A percentile compares a stretch with the other conserved stretches of the same genome.
Evolutionary conservation across 352 stramenopile species (phyloP).

Genomic region (Phytophthora ohioensis): DNA sequence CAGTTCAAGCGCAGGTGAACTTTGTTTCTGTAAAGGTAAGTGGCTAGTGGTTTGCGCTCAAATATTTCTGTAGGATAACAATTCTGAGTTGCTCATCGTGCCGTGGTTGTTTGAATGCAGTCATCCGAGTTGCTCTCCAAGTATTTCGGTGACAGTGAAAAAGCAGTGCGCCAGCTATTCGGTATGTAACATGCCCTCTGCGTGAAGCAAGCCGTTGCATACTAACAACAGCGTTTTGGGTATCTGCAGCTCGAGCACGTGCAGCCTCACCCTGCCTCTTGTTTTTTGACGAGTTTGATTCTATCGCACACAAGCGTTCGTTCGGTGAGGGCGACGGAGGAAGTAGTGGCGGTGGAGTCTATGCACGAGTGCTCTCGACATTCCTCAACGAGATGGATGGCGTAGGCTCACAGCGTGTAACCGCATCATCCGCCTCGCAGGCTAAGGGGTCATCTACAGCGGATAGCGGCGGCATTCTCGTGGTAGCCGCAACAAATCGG

Average conservation of each 20-base stretch:
- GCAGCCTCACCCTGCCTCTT: conserved; percentile 77
- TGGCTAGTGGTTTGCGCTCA: neutral
- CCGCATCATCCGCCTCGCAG: conserved; percentile 27
- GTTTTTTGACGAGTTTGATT: conserved; percentile 90
- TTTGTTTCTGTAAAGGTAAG: conserved; percentile 86
- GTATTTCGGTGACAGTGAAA: conserved; percentile 90
- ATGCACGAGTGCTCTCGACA: conserved; percentile 82
- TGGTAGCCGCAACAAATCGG: conserved; percentile 82
- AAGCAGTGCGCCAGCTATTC: conserved; percentile 82
- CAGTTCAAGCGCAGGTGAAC: conserved; percentile 70
- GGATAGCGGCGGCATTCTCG: conserved; percentile 56
- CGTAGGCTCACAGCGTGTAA: conserved; percentile 50
- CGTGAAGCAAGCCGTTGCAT: neutral
- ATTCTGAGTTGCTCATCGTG: conserved; percentile 1
- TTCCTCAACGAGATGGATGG: conserved; percentile 91
- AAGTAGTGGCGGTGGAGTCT: conserved; percentile 62
- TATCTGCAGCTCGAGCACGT: conserved; percentile 63
- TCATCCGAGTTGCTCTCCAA: conserved; percentile 88
- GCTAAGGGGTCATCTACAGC: conserved; percentile 8
- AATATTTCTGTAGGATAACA: neutral
- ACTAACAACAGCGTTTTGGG: conserved; percentile 15
- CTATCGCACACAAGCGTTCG: conserved; percentile 81
- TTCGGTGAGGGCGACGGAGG: conserved; percentile 58
- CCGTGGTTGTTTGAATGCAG: conserved; percentile 38
- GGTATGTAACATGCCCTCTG: conserved; percentile 40